Conservation (phyloP, 176 grass and related monocot genomes). For the Poa pratensis region DNA sequence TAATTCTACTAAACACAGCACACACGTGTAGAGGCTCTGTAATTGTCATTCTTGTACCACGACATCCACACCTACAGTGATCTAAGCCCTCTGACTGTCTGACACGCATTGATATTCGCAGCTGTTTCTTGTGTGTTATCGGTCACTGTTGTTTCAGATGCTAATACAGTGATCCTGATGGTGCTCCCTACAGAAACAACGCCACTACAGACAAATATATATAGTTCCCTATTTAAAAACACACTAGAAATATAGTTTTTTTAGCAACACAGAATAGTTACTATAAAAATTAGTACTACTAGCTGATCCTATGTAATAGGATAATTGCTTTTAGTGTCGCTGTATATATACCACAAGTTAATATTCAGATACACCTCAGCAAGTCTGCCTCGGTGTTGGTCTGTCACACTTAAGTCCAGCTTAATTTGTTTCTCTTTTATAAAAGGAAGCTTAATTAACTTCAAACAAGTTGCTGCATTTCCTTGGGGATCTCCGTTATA, state of each 20-base stretch:
- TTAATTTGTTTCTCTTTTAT: too few relatives aligned
- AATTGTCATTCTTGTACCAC: neutral
- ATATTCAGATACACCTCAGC: too few relatives aligned
- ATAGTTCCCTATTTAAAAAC: neutral
- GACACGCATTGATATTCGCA: neutral
- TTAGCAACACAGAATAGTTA: neutral
- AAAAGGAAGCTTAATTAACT: neutral
- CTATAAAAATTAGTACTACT: too few relatives aligned
- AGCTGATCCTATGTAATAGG: too few relatives aligned
- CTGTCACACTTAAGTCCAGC: too few relatives aligned
- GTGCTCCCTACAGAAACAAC: neutral
- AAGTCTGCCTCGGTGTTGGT: too few relatives aligned
- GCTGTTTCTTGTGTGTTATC: neutral
- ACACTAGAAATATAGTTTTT: neutral
- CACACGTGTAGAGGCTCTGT: neutral
- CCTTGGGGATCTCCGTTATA: neutral
- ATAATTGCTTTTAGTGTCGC: too few relatives aligned
- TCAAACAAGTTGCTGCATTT: neutral
- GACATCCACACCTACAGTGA: too few relatives aligned
- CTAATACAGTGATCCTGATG: neutral
- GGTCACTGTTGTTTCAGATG: neutral
- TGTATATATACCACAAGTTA: too few relatives aligned
- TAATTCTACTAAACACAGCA: neutral
- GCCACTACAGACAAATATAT: neutral
- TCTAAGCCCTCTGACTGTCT: too few relatives aligned